Conservation (phyloP, 2,329 filamentous ascomycete species). For the Colletotrichum tropicicola region DNA sequence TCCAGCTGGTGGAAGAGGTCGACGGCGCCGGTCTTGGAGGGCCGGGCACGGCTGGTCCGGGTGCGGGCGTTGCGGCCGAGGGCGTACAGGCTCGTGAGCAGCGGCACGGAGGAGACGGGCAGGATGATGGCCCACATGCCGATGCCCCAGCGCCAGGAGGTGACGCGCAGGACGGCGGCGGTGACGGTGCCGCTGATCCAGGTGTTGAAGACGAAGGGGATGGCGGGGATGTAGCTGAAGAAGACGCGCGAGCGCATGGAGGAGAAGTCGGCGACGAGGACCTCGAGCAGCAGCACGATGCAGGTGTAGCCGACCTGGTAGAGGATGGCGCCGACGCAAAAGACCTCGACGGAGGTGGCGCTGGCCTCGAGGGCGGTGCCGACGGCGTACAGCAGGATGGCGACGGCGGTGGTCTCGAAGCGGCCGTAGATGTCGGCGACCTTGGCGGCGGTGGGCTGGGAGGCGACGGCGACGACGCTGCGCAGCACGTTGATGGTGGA, state of each 20-base stretch:
- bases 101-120: slow-evolving; percentile 62
- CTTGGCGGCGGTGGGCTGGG: slow-evolving; percentile 67
- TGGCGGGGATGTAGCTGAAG: slow-evolving; percentile 69
- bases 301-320: slow-evolving; percentile 68
- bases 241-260: slow-evolving; percentile 67
- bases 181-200: slow-evolving; percentile 70
- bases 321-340: slow-evolving; percentile 62
- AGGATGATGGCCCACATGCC: slow-evolving; percentile 73
- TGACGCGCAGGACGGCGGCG: slow-evolving; percentile 54
- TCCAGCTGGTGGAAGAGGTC: slow-evolving; percentile 68
- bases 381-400: slow-evolving; percentile 63
- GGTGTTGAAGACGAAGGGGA: slow-evolving; percentile 69
- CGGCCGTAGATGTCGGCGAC: slow-evolving; percentile 71
- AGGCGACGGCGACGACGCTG: slow-evolving; percentile 67
- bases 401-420: slow-evolving; percentile 64
- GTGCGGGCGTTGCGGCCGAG: slow-evolving; percentile 52
- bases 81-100: slow-evolving; percentile 52
- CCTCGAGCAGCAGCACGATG: slow-evolving; percentile 66
- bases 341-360: slow-evolving; percentile 56
- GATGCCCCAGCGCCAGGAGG: slow-evolving; percentile 69
- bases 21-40: slow-evolving; percentile 40
- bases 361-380: slow-evolving; percentile 64
- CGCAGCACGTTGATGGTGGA: slow-evolving; percentile 67
- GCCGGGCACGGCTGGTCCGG: neutral
- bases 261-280: slow-evolving; percentile 68